Percentiles rank a stretch among this genome's conserved stretches.
These are phyloP conservation scores for Pisolithus thermaeus DNA, from an alignment of 1,284 basidiomycete genomes.

Conservation along the genomic window DNA sequence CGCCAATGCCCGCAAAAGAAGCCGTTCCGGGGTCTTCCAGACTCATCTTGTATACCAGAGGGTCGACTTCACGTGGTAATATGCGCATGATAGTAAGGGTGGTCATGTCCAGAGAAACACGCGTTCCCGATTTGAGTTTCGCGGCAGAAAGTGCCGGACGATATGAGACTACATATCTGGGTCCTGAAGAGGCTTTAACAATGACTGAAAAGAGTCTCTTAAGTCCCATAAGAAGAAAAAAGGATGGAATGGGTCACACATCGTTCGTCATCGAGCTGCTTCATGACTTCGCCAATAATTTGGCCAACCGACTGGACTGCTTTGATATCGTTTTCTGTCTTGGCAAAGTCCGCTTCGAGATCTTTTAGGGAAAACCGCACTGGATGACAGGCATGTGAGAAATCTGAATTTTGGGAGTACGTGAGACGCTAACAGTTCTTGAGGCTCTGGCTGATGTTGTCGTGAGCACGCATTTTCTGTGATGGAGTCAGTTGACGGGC, in stretches of 20 bases:
- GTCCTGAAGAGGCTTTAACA: slow-evolving; percentile 97
- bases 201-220: slow-evolving; percentile 61
- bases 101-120: slow-evolving; percentile 99
- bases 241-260: slow-evolving; percentile 50
- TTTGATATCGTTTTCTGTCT: slow-evolving; percentile 99
- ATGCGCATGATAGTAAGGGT: slow-evolving; percentile 99
- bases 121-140: slow-evolving; percentile 92
- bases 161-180: slow-evolving; percentile 98
- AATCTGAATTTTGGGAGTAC: neutral
- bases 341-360: slow-evolving; percentile 85
- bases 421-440: slow-evolving; percentile 68
- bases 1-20: slow-evolving; percentile 96
- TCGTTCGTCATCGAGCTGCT: slow-evolving; percentile 96
- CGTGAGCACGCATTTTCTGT: slow-evolving; percentile 90
- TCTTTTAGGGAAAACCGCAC: slow-evolving; percentile 84
- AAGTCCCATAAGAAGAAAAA: slow-evolving; percentile 3
- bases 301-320: slow-evolving; percentile 98
- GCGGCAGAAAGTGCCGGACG: slow-evolving; percentile 86
- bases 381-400: slow-evolving; percentile 24
- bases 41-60: slow-evolving; percentile 99
- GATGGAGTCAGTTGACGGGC: slow-evolving; percentile 9
- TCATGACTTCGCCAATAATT: slow-evolving; percentile 98
- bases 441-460: slow-evolving; percentile 73
- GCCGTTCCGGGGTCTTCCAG: slow-evolving; percentile 96
- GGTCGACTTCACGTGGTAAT: slow-evolving; percentile 95